Evolutionary conservation across 2,329 filamentous ascomycete species (phyloP).

Genomic region (Alternaria arborescens): DNA sequence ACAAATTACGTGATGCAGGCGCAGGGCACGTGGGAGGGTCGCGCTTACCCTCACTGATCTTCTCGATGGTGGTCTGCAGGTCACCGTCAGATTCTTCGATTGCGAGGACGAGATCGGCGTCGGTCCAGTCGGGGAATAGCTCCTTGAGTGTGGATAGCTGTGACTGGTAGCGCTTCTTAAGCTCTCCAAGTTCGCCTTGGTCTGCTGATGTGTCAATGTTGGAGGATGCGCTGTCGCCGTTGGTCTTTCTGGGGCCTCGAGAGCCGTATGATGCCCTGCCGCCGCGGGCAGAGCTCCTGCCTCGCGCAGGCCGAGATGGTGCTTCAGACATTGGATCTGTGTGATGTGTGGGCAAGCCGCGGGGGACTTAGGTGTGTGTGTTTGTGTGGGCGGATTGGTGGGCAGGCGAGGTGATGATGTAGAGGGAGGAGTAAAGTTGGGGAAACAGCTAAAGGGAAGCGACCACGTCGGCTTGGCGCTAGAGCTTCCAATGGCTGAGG

Average conservation of each 20-base stretch:
- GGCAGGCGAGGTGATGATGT: conserved; percentile 45
- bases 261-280: conserved; percentile 74
- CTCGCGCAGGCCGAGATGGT: conserved; percentile 85
- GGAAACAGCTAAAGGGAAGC: conserved; percentile 43
- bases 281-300: conserved; percentile 88
- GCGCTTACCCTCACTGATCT: conserved; percentile 77
- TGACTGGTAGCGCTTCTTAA: conserved; percentile 86
- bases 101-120: conserved; percentile 92
- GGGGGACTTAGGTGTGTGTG: conserved; percentile 28
- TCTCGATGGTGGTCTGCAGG: conserved; percentile 75
- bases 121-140: conserved; percentile 94
- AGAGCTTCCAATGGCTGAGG: conserved; percentile 27
- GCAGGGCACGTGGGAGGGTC: conserved; percentile 4
- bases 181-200: conserved; percentile 87
- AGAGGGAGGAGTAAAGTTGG: conserved; percentile 40
- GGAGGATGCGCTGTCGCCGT: conserved; percentile 73
- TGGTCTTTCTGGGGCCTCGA: conserved; percentile 65
- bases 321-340: conserved; percentile 86
- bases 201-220: conserved; percentile 74
- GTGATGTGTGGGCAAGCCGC: conserved; percentile 49
- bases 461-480: conserved; percentile 41
- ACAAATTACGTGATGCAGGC: background rate
- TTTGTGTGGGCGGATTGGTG: conserved; percentile 35
- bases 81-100: conserved; percentile 86
- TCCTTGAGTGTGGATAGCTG: conserved; percentile 86